A percentile compares a stretch with the other conserved stretches of the same genome.
Evolutionary conservation across 305 asterid genomes (phyloP).

Genomic region (Fraxinus xanthoxyloides): DNA sequence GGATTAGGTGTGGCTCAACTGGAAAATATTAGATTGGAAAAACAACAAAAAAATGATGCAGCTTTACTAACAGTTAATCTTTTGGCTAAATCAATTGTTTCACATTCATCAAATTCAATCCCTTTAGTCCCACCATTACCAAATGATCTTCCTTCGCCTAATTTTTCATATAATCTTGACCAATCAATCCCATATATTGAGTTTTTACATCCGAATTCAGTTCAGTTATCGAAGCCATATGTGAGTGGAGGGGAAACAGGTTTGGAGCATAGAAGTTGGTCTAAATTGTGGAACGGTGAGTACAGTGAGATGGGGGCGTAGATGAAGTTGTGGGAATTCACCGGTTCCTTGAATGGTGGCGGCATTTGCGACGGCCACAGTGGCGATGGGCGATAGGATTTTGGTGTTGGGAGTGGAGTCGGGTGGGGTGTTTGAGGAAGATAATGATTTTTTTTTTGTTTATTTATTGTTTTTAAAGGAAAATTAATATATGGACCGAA

Average conservation of each 20-base stretch:
- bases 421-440: too few species aligned
- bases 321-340: too few species aligned
- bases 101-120: slow-evolving; percentile 25
- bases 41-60: slow-evolving; percentile 62
- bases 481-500: too few species aligned
- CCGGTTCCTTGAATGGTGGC: too few species aligned
- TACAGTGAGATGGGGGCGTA: background rate
- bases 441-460: too few species aligned
- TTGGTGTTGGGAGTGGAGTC: too few species aligned
- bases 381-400: too few species aligned
- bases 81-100: slow-evolving; percentile 31
- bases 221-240: slow-evolving; percentile 31
- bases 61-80: slow-evolving; percentile 34
- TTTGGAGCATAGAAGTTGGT: slow-evolving; percentile 34
- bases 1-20: slow-evolving; percentile 97
- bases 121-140: slow-evolving; percentile 31
- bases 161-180: slow-evolving; percentile 35
- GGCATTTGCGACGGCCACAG: too few species aligned
- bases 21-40: slow-evolving; percentile 75
- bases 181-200: slow-evolving; percentile 39
- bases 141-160: slow-evolving; percentile 34
- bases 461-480: too few species aligned
- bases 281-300: slow-evolving; percentile 46
- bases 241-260: slow-evolving; percentile 29
- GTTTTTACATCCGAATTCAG: slow-evolving; percentile 28